Percentiles rank a stretch among this genome's conserved stretches.
Evolutionary conservation across 345 rosid genomes (phyloP).

Genomic region (Populus simonii): DNA sequence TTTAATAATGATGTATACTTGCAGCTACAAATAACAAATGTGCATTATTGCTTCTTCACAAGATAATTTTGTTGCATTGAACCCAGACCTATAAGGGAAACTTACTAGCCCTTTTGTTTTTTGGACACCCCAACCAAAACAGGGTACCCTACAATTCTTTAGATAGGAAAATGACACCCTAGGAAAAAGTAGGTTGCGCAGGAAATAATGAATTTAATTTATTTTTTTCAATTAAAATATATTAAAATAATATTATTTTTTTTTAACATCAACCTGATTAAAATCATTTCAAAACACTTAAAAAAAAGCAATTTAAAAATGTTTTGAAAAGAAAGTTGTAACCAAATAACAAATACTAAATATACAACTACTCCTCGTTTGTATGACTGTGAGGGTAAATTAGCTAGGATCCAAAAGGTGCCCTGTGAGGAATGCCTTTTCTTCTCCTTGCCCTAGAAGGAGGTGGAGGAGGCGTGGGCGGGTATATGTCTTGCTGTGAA

Average conservation of each 20-base stretch:
- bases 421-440: slow-evolving; percentile 83
- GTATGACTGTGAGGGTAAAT: background rate
- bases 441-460: slow-evolving; percentile 70
- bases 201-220: slow-evolving; percentile 13
- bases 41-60: slow-evolving; percentile 43
- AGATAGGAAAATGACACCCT: slow-evolving; percentile 25
- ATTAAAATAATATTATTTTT: no score
- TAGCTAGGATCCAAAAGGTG: slow-evolving; percentile 65
- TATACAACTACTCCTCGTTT: background rate
- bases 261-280: no score
- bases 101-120: slow-evolving; percentile 28
- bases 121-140: slow-evolving; percentile 23
- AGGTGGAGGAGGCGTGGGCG: slow-evolving; percentile 53
- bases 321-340: no score
- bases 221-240: no score
- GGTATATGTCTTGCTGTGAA: slow-evolving; percentile 53
- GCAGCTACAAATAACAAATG: slow-evolving; percentile 37
- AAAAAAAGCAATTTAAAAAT: no score
- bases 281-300: no score
- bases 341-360: background rate
- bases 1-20: slow-evolving; percentile 37
- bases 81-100: slow-evolving; percentile 29
- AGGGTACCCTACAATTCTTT: slow-evolving; percentile 24
- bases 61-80: slow-evolving; percentile 28
- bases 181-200: slow-evolving; percentile 16